Conservation (phyloP, 331 rosid genomes). For the Stylosanthes scabra region DNA sequence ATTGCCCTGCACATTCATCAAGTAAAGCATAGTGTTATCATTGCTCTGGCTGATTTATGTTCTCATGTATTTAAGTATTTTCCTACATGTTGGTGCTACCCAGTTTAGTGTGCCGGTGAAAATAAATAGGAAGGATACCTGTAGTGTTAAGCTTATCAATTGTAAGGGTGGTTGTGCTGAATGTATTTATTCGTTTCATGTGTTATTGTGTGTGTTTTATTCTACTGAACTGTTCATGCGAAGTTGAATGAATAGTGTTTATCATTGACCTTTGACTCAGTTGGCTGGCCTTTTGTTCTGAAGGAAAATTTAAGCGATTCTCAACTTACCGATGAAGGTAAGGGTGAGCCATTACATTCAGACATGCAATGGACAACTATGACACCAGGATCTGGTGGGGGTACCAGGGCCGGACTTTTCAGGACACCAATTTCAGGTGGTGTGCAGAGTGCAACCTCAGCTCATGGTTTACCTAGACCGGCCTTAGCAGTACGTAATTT, state of each 20-base stretch:
- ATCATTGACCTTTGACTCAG: slow-evolving; percentile 35
- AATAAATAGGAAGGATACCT: too few species aligned
- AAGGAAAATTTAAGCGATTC: slow-evolving; percentile 63
- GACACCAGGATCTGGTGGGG: slow-evolving; percentile 62
- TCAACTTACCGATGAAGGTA: slow-evolving; percentile 47
- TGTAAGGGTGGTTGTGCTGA: not conserved
- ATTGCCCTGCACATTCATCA: not conserved
- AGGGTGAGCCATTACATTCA: slow-evolving; percentile 39
- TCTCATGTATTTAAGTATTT: not conserved
- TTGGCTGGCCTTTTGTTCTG: slow-evolving; percentile 43
- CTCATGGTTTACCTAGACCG: slow-evolving; percentile 95
- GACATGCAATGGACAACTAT: slow-evolving; percentile 44
- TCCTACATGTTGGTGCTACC: not conserved
- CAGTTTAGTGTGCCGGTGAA: not conserved
- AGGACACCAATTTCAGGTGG: slow-evolving; percentile 99
- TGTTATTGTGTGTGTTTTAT: not conserved
- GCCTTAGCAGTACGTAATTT: slow-evolving; percentile 96
- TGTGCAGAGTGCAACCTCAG: slow-evolving; percentile 98
- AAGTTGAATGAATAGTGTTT: slow-evolving; percentile 28
- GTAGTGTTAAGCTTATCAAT: not conserved
- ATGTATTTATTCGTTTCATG: not conserved
- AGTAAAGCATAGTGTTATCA: not conserved
- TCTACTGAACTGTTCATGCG: not conserved
- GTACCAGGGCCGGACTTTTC: slow-evolving; percentile 94
- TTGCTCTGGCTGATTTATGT: not conserved